These are phyloP conservation scores for Ramalina peruviana DNA, from an alignment of 495 filamentous ascomycete species.

Conservation along the genomic window DNA sequence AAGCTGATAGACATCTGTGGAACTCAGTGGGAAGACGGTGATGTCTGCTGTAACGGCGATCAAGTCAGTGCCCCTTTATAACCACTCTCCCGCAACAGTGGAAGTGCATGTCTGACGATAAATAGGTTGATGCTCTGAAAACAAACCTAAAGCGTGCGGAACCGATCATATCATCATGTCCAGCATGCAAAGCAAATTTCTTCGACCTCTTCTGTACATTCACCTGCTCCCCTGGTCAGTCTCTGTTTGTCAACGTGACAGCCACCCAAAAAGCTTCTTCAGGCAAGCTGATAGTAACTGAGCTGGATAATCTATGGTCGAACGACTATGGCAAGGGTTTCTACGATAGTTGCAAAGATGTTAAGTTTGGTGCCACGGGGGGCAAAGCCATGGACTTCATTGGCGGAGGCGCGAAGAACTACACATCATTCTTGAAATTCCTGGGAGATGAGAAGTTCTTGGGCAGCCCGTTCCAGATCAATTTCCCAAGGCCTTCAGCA, in stretches of 20 bases:
- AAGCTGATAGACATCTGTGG: constrained; percentile 80
- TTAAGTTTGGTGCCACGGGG: constrained; percentile 91
- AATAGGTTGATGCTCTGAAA: constrained; percentile 59
- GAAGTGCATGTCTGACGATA: not conserved
- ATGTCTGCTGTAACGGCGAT: constrained; percentile 71
- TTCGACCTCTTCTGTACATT: constrained; percentile 96
- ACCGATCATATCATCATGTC: constrained; percentile 78
- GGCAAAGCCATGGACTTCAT: constrained; percentile 88
- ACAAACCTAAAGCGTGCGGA: constrained; percentile 77
- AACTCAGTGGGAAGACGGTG: constrained; percentile 62
- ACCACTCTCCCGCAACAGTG: not conserved
- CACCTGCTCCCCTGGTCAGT: constrained; percentile 93
- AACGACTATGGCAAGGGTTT: constrained; percentile 78
- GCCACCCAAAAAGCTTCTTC: constrained; percentile 48
- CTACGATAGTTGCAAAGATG: constrained; percentile 94
- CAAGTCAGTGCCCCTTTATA: constrained; percentile 42
- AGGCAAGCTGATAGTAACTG: constrained; percentile 62
- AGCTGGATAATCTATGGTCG: constrained; percentile 82
- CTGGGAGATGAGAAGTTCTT: constrained; percentile 78
- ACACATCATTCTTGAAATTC: constrained; percentile 70
- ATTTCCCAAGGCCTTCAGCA: constrained; percentile 55
- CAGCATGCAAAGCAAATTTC: constrained; percentile 93
- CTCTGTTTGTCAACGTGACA: constrained; percentile 88
- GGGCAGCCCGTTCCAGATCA: constrained; percentile 94
- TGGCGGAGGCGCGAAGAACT: constrained; percentile 88